These are phyloP conservation scores for Umbelopsis sp. DNA, from an alignment of 192 early-diverging fungal genomes.

Conservation along the genomic window DNA sequence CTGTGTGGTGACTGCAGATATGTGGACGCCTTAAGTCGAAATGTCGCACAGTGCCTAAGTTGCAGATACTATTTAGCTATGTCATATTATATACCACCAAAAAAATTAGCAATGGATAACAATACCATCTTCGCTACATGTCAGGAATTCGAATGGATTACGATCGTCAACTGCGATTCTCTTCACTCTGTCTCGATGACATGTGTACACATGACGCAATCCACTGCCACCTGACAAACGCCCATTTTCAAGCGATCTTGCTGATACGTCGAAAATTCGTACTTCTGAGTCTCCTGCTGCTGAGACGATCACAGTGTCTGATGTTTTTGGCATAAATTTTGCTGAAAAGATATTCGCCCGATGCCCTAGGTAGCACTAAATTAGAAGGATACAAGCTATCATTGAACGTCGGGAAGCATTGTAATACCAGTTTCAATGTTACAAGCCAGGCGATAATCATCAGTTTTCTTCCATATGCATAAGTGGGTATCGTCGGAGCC, in stretches of 20 bases:
- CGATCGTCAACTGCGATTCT: constrained; percentile 44
- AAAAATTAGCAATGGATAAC: not conserved
- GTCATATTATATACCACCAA: not conserved
- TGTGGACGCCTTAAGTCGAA: constrained; percentile 59
- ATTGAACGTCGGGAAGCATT: not conserved
- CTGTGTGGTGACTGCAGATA: constrained; percentile 20
- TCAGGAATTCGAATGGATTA: constrained; percentile 53
- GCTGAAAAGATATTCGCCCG: constrained; percentile 78
- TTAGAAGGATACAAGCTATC: not conserved
- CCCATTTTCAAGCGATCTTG: not conserved
- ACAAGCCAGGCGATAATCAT: constrained; percentile 40
- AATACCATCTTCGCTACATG: constrained; percentile 62
- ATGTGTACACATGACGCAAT: constrained; percentile 47
- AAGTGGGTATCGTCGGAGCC: constrained; percentile 65
- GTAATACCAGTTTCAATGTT: constrained; percentile 34
- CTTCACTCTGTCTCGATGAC: constrained; percentile 54
- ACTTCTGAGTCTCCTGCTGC: constrained; percentile 61
- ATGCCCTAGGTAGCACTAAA: constrained; percentile 55
- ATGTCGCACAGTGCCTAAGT: constrained; percentile 45
- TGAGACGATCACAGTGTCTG: constrained; percentile 57
- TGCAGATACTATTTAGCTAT: not conserved
- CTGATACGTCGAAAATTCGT: constrained; percentile 34
- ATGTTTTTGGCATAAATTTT: constrained; percentile 62
- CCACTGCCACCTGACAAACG: constrained; percentile 14
- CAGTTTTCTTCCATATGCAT: constrained; percentile 54